Percentiles rank a stretch among this genome's conserved stretches.
These are phyloP conservation scores for Trametes villosa DNA, from an alignment of 768 basidiomycete species.

Conservation along the genomic window DNA sequence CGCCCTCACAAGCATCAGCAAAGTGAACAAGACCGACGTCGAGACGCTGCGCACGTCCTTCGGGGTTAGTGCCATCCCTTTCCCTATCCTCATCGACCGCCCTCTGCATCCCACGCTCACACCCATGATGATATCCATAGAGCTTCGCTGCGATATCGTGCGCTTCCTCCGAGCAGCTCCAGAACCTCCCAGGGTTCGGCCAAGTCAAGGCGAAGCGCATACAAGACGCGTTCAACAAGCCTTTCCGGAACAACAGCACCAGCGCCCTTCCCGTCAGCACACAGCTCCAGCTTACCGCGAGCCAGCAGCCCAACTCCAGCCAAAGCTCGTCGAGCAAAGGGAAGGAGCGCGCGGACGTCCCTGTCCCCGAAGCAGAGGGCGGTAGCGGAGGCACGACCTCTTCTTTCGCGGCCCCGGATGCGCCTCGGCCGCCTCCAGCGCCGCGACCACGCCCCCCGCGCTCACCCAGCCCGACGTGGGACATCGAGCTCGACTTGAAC, in stretches of 20 bases:
- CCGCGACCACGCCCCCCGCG: slow-evolving; percentile 33
- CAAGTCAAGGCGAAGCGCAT: slow-evolving; percentile 92
- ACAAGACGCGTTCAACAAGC: slow-evolving; percentile 88
- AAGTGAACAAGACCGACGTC: slow-evolving; percentile 97
- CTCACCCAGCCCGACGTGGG: slow-evolving; percentile 68
- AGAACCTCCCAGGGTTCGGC: slow-evolving; percentile 89
- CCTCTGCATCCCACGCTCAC: slow-evolving; percentile 4
- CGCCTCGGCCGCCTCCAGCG: slow-evolving; percentile 4
- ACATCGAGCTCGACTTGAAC: slow-evolving; percentile 66
- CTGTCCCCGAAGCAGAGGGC: not conserved
- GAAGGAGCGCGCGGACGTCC: slow-evolving; percentile 8
- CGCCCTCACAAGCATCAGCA: slow-evolving; percentile 85
- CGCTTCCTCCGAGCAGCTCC: slow-evolving; percentile 73
- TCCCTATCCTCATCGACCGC: slow-evolving; percentile 8
- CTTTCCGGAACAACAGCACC: slow-evolving; percentile 74
- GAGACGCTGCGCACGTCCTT: slow-evolving; percentile 90
- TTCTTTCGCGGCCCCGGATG: slow-evolving; percentile 3
- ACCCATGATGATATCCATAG: slow-evolving; percentile 43
- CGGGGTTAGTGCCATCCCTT: slow-evolving; percentile 64
- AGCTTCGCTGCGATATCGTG: slow-evolving; percentile 83
- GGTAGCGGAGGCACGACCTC: no score
- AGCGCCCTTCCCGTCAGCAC: slow-evolving; percentile 41
- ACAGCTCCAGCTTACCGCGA: slow-evolving; percentile 14
- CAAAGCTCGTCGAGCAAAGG: slow-evolving; percentile 7
- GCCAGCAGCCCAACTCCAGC: not conserved